Conservation (phyloP, 106 monocot species). For the Xerophyta viscosa region DNA sequence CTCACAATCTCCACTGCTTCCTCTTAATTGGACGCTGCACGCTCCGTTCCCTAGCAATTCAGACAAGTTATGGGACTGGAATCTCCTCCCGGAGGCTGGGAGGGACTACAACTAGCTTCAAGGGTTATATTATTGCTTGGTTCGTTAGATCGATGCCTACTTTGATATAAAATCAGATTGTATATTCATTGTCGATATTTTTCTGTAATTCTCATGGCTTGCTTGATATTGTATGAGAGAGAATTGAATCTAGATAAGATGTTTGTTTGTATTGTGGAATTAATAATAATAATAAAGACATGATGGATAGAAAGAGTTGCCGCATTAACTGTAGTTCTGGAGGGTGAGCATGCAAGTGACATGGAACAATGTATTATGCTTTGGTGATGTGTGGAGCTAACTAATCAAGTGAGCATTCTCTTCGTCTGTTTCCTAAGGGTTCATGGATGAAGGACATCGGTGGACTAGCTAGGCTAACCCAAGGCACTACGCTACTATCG, state of each 20-base stretch:
- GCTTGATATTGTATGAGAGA: neutral
- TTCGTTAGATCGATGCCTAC: neutral
- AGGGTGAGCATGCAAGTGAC: no score
- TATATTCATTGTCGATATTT: neutral
- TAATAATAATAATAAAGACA: no score
- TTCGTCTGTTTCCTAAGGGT: no score
- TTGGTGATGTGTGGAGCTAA: no score
- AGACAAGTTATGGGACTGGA: slow-evolving; percentile 64
- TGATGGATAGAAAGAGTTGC: no score
- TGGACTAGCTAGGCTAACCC: no score
- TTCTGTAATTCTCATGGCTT: neutral
- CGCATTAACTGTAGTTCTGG: no score
- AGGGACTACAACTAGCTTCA: slow-evolving; percentile 29
- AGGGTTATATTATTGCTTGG: slow-evolving; percentile 1
- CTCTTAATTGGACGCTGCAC: slow-evolving; percentile 1
- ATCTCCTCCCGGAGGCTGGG: slow-evolving; percentile 15
- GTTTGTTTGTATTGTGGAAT: neutral
- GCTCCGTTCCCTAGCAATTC: slow-evolving; percentile 17
- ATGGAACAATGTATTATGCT: no score
- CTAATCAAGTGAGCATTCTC: no score
- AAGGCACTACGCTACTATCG: no score
- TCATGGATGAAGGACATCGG: no score
- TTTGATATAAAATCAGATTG: neutral
- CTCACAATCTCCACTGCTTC: slow-evolving; percentile 1
- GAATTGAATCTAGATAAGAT: neutral